A percentile compares a stretch with the other conserved stretches of the same genome.
These are phyloP conservation scores for Cordyceps cateniannulata DNA, from an alignment of 2,329 filamentous ascomycete genomes.

Conservation along the genomic window DNA sequence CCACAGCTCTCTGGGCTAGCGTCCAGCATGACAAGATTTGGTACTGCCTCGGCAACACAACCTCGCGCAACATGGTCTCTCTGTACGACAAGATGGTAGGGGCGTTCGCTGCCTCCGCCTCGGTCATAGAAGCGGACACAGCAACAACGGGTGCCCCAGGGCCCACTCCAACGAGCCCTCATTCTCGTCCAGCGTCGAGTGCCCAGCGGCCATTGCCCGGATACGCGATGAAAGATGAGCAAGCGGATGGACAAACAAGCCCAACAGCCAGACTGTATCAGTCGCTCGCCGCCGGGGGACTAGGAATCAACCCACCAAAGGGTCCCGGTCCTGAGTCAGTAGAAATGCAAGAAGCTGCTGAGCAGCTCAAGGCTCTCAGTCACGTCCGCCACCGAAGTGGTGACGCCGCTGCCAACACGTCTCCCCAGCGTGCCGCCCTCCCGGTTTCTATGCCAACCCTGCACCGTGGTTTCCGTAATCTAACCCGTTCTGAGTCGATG, in stretches of 20 bases:
- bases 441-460: conserved; percentile 8
- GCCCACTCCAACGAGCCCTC: neutral
- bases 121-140: neutral
- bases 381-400: conserved; percentile 53
- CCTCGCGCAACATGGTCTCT: conserved; percentile 60
- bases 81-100: conserved; percentile 55
- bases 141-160: neutral
- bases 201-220: neutral
- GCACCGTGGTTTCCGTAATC: neutral
- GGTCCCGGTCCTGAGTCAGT: conserved; percentile 47
- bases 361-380: conserved; percentile 59
- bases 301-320: conserved; percentile 24
- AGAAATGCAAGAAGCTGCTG: conserved; percentile 62
- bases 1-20: conserved; percentile 55
- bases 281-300: conserved; percentile 3
- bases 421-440: conserved; percentile 6
- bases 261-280: neutral
- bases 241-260: conserved; percentile 22
- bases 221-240: neutral
- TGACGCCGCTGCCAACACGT: conserved; percentile 23
- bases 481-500: conserved; percentile 13
- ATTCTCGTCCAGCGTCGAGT: neutral
- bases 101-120: conserved; percentile 12
- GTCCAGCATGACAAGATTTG: conserved; percentile 62
- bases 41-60: conserved; percentile 58